These are phyloP conservation scores for Hortaea werneckii DNA, from an alignment of 2,329 filamentous ascomycete genomes.

Conservation along the genomic window DNA sequence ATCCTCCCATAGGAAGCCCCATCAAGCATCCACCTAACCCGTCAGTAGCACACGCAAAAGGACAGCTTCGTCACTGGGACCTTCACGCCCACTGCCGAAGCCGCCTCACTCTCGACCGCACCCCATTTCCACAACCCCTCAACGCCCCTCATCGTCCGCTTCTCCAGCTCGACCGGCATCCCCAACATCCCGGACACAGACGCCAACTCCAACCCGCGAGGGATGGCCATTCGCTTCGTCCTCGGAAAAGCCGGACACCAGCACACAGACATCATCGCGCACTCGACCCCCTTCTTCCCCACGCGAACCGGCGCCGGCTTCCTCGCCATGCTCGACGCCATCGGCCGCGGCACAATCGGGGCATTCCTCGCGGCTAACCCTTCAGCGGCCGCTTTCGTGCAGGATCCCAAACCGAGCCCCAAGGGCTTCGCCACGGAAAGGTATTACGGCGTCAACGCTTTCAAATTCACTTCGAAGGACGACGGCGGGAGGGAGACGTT, in stretches of 20 bases:
- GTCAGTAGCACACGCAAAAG: slow-evolving; percentile 43
- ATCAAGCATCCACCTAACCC: neutral
- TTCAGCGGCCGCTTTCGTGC: slow-evolving; percentile 38
- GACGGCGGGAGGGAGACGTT: slow-evolving; percentile 32
- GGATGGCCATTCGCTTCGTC: slow-evolving; percentile 41
- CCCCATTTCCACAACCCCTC: slow-evolving; percentile 15
- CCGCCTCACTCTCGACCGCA: slow-evolving; percentile 29
- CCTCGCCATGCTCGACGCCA: slow-evolving; percentile 38
- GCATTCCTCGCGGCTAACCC: slow-evolving; percentile 39
- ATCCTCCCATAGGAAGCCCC: neutral
- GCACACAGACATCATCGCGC: slow-evolving; percentile 48
- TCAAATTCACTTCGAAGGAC: slow-evolving; percentile 31
- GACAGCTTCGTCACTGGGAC: slow-evolving; percentile 43
- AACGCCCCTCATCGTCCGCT: slow-evolving; percentile 17
- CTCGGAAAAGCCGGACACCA: slow-evolving; percentile 30
- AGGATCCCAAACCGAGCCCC: slow-evolving; percentile 41
- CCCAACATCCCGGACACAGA: slow-evolving; percentile 18
- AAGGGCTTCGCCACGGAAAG: slow-evolving; percentile 39
- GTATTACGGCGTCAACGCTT: slow-evolving; percentile 43
- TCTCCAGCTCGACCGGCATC: slow-evolving; percentile 19
- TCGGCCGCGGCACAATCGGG: slow-evolving; percentile 29
- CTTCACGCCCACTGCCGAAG: slow-evolving; percentile 40
- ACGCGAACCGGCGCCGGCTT: slow-evolving; percentile 44
- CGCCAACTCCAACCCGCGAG: slow-evolving; percentile 24
- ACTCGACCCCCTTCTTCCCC: slow-evolving; percentile 45